Evolutionary conservation across 805 yeast species (phyloP), one percentile per base, ranked within the genome.

Genomic region (Wickerhamomyces canadensis): DNA sequence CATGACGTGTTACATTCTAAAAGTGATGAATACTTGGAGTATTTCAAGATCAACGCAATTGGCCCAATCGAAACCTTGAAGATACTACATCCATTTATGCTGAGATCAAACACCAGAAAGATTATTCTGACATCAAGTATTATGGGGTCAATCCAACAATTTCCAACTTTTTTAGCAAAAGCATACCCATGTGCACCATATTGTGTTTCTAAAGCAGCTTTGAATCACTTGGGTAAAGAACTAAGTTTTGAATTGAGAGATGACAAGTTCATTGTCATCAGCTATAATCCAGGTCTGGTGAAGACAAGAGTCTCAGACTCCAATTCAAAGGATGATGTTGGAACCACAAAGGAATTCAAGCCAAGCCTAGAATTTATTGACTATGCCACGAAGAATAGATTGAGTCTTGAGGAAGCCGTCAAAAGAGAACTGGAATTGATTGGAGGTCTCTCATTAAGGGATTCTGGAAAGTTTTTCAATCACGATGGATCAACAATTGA

Each of bases 161-260:
- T 40, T 25, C 51, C 49, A 3, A 21, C 28, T 19, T 46, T 42
- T n/a, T 15, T 42, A 19, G 36, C 43, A 6, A 27, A 35, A 6
- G 43, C 47, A 0, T 43, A 38, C 28, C 53, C 54, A 14, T 44
- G 54, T 44, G 42, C 58, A 6, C 55, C 60, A 5, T 65, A 65
- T 40, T 61, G 60, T 13, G 51, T 54, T 6, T 64, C 70, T 6
- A 66, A 67, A 41, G 61, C 65, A 4, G 65, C 64, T 1, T 34
- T 62, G 16, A 64, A 63, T 47, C 47, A 47, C 37, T 15, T 54
- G 11, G 48, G 51, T 19, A 57, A 48, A 31, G 44, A 44, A 21
- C 37, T 64, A 24, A 46, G 57, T 19, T 33, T 43, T 35, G 65
- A 61, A 21, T 33, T 52, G 24, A 43, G 35, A 5, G 35, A 31